Base-by-base conservation (phyloP, 2,329 filamentous ascomycete species). In the Aspergillus puulaauensis region DNA sequence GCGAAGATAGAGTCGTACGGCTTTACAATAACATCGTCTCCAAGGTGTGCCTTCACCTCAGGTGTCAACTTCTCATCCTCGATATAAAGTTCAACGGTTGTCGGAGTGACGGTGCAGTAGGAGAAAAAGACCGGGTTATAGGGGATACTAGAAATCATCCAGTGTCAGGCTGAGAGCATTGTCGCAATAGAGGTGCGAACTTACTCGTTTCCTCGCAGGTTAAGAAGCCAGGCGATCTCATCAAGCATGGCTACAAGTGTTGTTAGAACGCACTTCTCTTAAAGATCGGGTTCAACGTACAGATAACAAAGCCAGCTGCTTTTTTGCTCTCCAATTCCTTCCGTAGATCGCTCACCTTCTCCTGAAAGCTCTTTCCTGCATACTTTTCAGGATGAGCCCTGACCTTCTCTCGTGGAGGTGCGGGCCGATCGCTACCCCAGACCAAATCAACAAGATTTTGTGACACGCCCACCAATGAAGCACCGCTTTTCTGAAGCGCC, bases 111-210 rank as follows among this genome's bases (percentile, higher is more conserved):
- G 43, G 95, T 84, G 45, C 93, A 93, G 69, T 98, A 99, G 15
- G 93, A 95, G 77, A 98, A 98, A 80, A 99, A 98, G 50, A 99
- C 95, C 0, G 95, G 95, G 71, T 99, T 99, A 79, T 95, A 99
- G 0, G 92, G 91, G 64, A 99, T 98, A 72, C 82, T 85, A 65
- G 8, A 40, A 24, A 14, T 23, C 5, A 14, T 9, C 40, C 15
- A n/a, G 9, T 37, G 15, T 54, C 14, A 40, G 59, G 66, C 45
- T 63, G 41, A 41, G 31, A 23, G 19, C 14, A 21, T 12, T 11
- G 6, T 6, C 24, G 44, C 35, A 37, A n/a, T 9, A 9, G 0
- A 7, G n/a, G 8, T 14, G 4, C 14, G 41, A 27, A 51, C 81
- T 62, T 76, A 84, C 82, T 98, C 95, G 73, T 84, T 95, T 66